phyloP scores from a whole-genome alignment of 2,329 filamentous ascomycete species.

The Talaromyces islandicus region DNA sequence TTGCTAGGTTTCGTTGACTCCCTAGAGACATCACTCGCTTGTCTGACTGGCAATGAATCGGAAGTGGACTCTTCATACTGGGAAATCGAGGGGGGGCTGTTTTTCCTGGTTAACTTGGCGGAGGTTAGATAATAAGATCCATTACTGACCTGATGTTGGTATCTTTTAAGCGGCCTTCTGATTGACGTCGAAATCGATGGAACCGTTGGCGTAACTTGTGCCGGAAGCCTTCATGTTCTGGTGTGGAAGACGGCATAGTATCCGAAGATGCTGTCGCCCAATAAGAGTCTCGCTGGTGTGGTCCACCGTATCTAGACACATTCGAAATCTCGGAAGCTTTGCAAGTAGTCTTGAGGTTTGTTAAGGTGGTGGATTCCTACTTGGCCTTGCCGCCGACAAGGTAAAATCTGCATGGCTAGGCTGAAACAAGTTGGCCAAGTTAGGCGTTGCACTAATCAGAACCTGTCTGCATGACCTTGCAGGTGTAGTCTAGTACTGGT shows the following conservation, averaged over 20 bases:
- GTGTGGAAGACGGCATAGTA: background rate
- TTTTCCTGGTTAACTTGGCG: background rate
- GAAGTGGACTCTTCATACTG: background rate
- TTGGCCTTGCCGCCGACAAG: background rate
- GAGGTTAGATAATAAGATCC: background rate
- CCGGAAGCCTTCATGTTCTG: background rate
- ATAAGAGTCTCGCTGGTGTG: too few relatives aligned
- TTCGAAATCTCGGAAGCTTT: background rate
- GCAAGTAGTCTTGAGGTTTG: background rate
- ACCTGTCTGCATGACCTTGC: background rate
- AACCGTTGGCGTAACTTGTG: background rate
- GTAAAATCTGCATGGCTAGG: background rate
- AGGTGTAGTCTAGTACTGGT: background rate
- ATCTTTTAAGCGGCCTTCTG: background rate
- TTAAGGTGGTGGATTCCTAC: background rate
- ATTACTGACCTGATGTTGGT: background rate
- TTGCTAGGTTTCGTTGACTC: background rate
- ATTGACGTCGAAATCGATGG: background rate
- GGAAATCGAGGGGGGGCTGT: background rate
- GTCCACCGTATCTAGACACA: background rate
- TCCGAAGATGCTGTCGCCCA: background rate
- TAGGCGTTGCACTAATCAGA: background rate
- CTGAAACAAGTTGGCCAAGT: background rate
- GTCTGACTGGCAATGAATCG: background rate
- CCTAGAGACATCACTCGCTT: background rate